Conservation (phyloP, 2,329 filamentous ascomycete genomes). For the Phialophora verrucosa region DNA sequence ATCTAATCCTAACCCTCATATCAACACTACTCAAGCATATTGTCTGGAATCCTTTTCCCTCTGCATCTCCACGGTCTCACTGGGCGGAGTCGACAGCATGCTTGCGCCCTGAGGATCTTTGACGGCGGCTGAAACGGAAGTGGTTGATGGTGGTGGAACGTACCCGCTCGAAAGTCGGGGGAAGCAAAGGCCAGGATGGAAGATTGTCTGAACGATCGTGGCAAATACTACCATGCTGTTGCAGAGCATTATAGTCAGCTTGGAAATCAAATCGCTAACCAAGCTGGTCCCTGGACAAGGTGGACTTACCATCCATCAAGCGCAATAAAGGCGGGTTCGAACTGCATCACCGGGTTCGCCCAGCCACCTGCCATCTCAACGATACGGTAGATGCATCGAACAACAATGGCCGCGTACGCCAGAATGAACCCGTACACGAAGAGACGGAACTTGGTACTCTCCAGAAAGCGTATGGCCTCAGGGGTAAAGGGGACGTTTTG, state of each 20-base stretch:
- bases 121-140: neutral
- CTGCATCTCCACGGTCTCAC: conserved; percentile 4
- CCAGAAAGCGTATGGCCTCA: conserved; percentile 20
- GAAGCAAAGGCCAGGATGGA: conserved; percentile 37
- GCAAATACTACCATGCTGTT: conserved; percentile 33
- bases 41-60: conserved; percentile 9
- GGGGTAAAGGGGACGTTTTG: conserved; percentile 24
- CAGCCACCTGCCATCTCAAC: conserved; percentile 57
- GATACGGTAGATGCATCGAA: conserved; percentile 57
- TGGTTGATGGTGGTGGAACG: neutral
- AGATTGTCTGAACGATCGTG: conserved; percentile 31
- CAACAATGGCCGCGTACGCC: conserved; percentile 52
- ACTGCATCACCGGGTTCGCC: conserved; percentile 53
- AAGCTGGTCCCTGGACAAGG: neutral
- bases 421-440: conserved; percentile 29
- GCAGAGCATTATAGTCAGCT: neutral
- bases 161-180: conserved; percentile 31
- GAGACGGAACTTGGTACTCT: conserved; percentile 28
- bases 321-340: conserved; percentile 56
- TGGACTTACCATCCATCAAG: conserved; percentile 50
- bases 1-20: neutral
- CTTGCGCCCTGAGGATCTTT: conserved; percentile 5
- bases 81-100: conserved; percentile 10
- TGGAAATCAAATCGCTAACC: neutral
- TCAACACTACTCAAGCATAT: neutral